Evolutionary conservation across 768 basidiomycete genomes (phyloP).

Genomic region (Termitomyces bulborhizus): DNA sequence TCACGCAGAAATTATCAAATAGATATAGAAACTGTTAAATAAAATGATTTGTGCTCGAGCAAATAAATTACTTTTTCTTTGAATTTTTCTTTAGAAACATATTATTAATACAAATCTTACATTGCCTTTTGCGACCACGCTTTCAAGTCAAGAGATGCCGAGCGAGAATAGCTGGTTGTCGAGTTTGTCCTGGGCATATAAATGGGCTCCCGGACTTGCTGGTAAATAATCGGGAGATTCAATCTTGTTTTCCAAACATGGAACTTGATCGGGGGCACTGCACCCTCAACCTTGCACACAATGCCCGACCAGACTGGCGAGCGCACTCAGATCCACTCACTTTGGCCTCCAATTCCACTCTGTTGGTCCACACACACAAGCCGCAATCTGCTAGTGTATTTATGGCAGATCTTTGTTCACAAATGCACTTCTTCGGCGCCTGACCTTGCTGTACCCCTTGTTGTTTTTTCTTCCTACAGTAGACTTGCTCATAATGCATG

Average conservation of each 20-base stretch:
- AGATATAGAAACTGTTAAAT: too few species aligned
- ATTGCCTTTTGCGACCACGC: constrained; percentile 79
- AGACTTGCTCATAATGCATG: too few species aligned
- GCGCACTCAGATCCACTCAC: constrained; percentile 1
- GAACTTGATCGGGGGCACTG: constrained; percentile 13
- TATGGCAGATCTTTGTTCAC: background rate
- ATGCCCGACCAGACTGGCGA: background rate
- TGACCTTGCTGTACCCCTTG: background rate
- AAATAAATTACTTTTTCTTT: too few species aligned
- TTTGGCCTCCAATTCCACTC: constrained; percentile 3
- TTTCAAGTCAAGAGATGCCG: constrained; percentile 62
- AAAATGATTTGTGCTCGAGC: too few species aligned
- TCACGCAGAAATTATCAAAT: too few species aligned
- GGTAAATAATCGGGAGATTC: constrained; percentile 23
- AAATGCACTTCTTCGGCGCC: background rate
- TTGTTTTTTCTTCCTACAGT: constrained; percentile 1
- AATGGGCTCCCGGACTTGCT: constrained; percentile 25
- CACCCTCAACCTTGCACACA: constrained; percentile 2
- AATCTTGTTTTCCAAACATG: constrained; percentile 18
- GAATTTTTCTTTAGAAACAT: too few species aligned
- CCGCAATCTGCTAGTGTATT: background rate
- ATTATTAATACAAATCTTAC: too few species aligned
- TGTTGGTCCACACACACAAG: background rate
- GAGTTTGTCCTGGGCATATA: constrained; percentile 31
- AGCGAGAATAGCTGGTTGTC: constrained; percentile 16